These are phyloP conservation scores for Geotrichum europaeum DNA, from an alignment of 1,139 yeast genomes.

Conservation along the genomic window DNA sequence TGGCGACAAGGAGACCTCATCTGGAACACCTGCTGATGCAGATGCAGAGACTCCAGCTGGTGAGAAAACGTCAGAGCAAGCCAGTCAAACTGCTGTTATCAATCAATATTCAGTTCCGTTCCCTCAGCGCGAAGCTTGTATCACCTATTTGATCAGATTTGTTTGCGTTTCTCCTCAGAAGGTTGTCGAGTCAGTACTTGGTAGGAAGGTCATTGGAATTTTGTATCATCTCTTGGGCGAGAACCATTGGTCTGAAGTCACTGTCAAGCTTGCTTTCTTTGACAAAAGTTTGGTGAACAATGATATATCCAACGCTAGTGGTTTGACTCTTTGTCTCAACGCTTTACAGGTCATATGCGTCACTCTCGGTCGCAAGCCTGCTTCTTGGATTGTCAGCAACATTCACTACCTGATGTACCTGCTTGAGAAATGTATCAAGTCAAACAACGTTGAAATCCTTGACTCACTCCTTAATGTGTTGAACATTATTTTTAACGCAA, in stretches of 20 bases:
- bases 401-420: conserved; percentile 62
- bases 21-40: conserved; percentile 3
- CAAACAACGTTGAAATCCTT: conserved; percentile 77
- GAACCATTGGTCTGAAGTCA: conserved; percentile 78
- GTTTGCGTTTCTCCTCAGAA: conserved; percentile 83
- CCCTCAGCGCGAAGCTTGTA: conserved; percentile 81
- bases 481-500: conserved; percentile 47
- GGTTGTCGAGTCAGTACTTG: conserved; percentile 77
- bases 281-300: conserved; percentile 78
- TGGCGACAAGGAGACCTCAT: conserved; percentile 21
- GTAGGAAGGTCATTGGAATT: conserved; percentile 72
- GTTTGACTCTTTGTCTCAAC: conserved; percentile 72
- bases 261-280: conserved; percentile 75
- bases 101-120: conserved; percentile 58
- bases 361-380: conserved; percentile 68
- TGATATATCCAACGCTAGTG: conserved; percentile 56
- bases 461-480: conserved; percentile 74
- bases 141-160: conserved; percentile 83
- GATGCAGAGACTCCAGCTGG: conserved; percentile 1
- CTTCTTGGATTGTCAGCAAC: conserved; percentile 72
- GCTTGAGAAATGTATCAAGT: conserved; percentile 73
- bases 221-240: conserved; percentile 68
- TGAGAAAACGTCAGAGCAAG: conserved; percentile 8
- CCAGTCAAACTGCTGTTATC: background rate
- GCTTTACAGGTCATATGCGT: conserved; percentile 89